phyloP scores from a whole-genome alignment of 257 asterid genomes.

The Fraxinus quadrangulata region DNA sequence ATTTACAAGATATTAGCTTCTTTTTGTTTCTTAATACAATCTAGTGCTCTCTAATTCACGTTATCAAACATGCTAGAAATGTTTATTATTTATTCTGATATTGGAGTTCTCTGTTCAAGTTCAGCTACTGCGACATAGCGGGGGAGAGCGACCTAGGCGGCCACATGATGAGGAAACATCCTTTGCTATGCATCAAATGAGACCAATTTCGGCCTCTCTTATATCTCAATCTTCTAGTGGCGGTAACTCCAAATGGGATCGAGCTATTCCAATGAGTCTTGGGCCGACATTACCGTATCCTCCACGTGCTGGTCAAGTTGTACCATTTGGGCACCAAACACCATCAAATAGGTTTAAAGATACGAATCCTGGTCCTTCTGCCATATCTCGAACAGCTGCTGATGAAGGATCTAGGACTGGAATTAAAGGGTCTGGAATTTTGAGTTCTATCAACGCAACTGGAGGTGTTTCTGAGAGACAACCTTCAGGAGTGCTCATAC shows the following conservation, averaged over 20 bases:
- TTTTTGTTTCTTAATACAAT: neutral
- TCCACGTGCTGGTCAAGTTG: slow-evolving; percentile 63
- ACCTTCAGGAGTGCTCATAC: slow-evolving; percentile 65
- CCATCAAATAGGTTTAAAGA: slow-evolving; percentile 66
- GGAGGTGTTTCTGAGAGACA: slow-evolving; percentile 56
- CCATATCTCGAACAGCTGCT: slow-evolving; percentile 74
- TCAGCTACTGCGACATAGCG: slow-evolving; percentile 76
- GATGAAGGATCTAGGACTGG: slow-evolving; percentile 99
- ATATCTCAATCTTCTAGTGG: slow-evolving; percentile 55
- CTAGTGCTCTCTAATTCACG: neutral
- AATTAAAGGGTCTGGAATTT: slow-evolving; percentile 75
- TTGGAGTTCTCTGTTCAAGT: slow-evolving; percentile 42
- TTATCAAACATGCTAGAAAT: neutral
- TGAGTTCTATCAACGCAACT: slow-evolving; percentile 57
- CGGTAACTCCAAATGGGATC: slow-evolving; percentile 59
- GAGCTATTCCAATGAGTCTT: slow-evolving; percentile 46
- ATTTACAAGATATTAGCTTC: neutral
- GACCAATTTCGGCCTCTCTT: slow-evolving; percentile 56
- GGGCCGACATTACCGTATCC: slow-evolving; percentile 61
- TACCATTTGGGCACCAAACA: slow-evolving; percentile 61
- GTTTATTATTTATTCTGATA: slow-evolving; percentile 38
- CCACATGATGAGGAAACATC: slow-evolving; percentile 57
- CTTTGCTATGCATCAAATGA: slow-evolving; percentile 53
- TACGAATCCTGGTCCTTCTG: slow-evolving; percentile 54
- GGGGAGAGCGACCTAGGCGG: slow-evolving; percentile 59